phyloP scores from a whole-genome alignment of 192 early-diverging fungal species.

The Pilobolus umbonatus region DNA sequence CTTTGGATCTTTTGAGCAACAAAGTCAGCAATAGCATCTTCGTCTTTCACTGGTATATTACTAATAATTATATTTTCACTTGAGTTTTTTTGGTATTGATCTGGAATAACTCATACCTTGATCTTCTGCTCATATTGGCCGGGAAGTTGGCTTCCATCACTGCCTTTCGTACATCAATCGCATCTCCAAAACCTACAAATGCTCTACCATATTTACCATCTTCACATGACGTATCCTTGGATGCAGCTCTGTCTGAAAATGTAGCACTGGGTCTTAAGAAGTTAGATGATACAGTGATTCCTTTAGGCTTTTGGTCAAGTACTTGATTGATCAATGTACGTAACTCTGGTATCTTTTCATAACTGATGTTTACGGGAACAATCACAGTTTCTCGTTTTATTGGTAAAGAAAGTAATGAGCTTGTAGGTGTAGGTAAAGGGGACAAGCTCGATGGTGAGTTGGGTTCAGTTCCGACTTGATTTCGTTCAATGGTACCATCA shows the following conservation, averaged over 20 bases:
- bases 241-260: constrained; percentile 14
- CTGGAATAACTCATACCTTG: background rate
- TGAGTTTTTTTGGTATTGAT: background rate
- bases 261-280: constrained; percentile 28
- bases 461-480: constrained; percentile 4
- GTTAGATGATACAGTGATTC: constrained; percentile 7
- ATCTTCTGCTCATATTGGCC: background rate
- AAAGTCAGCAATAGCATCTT: constrained; percentile 15
- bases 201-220: constrained; percentile 32
- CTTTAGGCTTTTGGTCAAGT: constrained; percentile 28
- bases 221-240: constrained; percentile 17
- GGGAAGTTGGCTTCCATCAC: constrained; percentile 1
- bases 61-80: background rate
- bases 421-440: constrained; percentile 10
- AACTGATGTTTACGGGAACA: constrained; percentile 35
- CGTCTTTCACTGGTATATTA: background rate
- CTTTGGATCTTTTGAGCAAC: constrained; percentile 26
- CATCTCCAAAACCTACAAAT: constrained; percentile 25
- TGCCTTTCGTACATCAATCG: background rate
- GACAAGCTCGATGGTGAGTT: background rate
- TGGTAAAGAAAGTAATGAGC: background rate
- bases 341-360: constrained; percentile 33
- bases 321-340: constrained; percentile 34
- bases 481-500: constrained; percentile 27
- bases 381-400: constrained; percentile 11